Conservation (phyloP, 306 rosid genomes). For the Acmispon strigosus region DNA sequence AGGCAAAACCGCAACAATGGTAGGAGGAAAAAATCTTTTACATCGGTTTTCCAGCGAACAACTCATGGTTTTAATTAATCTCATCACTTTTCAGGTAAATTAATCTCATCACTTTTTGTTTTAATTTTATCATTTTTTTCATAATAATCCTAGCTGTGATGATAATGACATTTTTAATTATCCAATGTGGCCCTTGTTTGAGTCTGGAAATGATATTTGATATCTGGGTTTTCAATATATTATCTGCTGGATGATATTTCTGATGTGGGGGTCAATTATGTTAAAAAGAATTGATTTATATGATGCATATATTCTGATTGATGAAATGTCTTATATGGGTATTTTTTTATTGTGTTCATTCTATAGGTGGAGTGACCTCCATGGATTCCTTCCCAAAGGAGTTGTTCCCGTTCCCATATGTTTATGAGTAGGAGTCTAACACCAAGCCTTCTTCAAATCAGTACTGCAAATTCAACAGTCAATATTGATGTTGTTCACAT, state of each 20-base stretch:
- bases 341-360: not conserved
- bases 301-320: not conserved
- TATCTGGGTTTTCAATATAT: not conserved
- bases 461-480: constrained; percentile 69
- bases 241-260: not conserved
- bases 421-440: constrained; percentile 33
- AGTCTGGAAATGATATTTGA: not conserved
- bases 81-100: constrained; percentile 80
- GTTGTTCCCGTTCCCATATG: constrained; percentile 64
- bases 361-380: constrained; percentile 74
- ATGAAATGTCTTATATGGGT: not conserved
- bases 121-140: not conserved
- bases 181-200: not conserved
- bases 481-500: constrained; percentile 60
- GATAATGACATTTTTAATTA: not conserved
- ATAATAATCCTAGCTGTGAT: not conserved
- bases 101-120: not conserved
- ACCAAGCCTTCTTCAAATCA: constrained; percentile 33
- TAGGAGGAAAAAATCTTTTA: constrained; percentile 23
- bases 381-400: constrained; percentile 53
- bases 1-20: constrained; percentile 22
- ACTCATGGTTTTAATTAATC: too few relatives aligned
- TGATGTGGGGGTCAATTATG: not conserved
- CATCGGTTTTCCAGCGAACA: too few relatives aligned
- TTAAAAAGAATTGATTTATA: not conserved